Evolutionary conservation across 2,329 filamentous ascomycete species (phyloP).

Genomic region (Aspergillus pseudoterreus): DNA sequence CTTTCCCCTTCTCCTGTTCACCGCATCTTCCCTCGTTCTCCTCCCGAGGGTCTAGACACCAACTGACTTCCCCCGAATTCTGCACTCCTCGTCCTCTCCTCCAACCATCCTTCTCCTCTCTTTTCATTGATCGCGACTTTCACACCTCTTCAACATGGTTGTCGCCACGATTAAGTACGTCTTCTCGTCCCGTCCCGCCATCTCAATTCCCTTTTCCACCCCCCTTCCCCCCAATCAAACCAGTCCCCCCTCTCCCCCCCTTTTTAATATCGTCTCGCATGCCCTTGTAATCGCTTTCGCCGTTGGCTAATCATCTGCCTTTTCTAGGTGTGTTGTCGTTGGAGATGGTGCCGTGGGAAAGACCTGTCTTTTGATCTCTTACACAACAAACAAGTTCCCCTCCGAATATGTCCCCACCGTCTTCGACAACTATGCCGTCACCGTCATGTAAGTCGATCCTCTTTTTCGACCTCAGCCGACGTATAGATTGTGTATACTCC

Average conservation of each 20-base stretch:
- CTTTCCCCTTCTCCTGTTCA: conserved; percentile 11
- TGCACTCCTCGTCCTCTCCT: conserved; percentile 8
- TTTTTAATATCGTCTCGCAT: conserved; percentile 8
- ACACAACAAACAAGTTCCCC: conserved; percentile 99
- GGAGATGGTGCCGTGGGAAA: conserved; percentile 99
- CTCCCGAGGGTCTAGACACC: conserved; percentile 14
- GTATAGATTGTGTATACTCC: neutral
- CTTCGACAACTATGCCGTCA: conserved; percentile 99
- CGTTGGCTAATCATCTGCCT: conserved; percentile 16
- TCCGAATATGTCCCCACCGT: conserved; percentile 99
- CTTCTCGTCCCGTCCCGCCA: conserved; percentile 5
- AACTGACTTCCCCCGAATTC: conserved; percentile 2
- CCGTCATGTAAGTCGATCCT: conserved; percentile 79
- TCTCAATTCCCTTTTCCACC: conserved; percentile 7
- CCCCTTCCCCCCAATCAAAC: conserved; percentile 5
- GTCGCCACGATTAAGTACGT: conserved; percentile 63
- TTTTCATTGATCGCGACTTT: conserved; percentile 1
- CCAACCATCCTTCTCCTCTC: conserved; percentile 5
- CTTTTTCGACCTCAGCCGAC: neutral
- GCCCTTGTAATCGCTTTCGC: conserved; percentile 4
- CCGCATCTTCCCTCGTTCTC: conserved; percentile 13
- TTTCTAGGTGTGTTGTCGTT: conserved; percentile 86
- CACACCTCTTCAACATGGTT: conserved; percentile 46
- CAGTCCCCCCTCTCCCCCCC: conserved; percentile 6
- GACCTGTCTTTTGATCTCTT: conserved; percentile 97